Conservation (phyloP, 2,329 filamentous ascomycete species). For the Aschersonia sp. region DNA sequence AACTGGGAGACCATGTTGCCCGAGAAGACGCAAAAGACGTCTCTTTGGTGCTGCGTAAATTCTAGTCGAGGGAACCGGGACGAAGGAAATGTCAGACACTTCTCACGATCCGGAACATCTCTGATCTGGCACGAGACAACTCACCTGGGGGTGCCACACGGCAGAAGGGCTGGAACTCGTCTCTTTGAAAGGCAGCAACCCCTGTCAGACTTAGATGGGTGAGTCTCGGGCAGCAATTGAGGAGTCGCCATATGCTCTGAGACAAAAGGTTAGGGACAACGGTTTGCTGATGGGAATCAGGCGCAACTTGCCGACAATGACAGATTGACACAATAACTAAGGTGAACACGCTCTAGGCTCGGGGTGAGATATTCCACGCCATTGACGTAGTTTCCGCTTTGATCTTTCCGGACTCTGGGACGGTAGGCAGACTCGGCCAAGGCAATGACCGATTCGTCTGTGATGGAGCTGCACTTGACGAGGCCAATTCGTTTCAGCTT, state of each 20-base stretch:
- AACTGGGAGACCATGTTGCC: slow-evolving; percentile 68
- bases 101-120: background rate
- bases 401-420: slow-evolving; percentile 32
- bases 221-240: slow-evolving; percentile 82
- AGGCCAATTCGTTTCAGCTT: slow-evolving; percentile 91
- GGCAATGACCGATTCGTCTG: slow-evolving; percentile 75
- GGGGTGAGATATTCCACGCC: slow-evolving; percentile 39
- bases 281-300: background rate
- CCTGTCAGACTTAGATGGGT: slow-evolving; percentile 93
- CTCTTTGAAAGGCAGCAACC: slow-evolving; percentile 75
- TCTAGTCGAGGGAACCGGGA: slow-evolving; percentile 32
- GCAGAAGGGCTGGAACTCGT: slow-evolving; percentile 76
- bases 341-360: slow-evolving; percentile 82
- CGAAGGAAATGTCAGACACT: background rate
- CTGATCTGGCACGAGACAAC: slow-evolving; percentile 7
- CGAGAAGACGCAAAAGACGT: slow-evolving; percentile 96
- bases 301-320: slow-evolving; percentile 55
- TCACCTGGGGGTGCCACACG: slow-evolving; percentile 65
- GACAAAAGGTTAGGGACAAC: background rate
- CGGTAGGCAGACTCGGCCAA: slow-evolving; percentile 57
- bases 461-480: slow-evolving; percentile 86
- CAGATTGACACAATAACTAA: slow-evolving; percentile 85
- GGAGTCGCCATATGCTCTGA: slow-evolving; percentile 55
- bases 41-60: slow-evolving; percentile 88
- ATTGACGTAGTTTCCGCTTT: slow-evolving; percentile 26